These are phyloP conservation scores for Iris macrosiphon DNA, from an alignment of 106 monocot genomes.

Conservation along the genomic window DNA sequence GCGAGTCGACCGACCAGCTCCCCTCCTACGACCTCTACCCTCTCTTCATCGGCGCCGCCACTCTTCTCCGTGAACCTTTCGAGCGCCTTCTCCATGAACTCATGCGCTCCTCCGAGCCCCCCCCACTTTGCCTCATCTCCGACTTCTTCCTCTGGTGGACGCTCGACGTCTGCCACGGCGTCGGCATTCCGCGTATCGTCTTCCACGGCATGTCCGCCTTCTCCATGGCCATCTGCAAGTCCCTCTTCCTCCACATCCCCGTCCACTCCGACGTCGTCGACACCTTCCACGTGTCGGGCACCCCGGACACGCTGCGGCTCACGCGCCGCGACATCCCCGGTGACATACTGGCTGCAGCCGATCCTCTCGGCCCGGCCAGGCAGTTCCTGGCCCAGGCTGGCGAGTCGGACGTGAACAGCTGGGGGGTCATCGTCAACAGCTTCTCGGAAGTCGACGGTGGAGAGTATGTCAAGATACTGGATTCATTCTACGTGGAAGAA, in stretches of 20 bases:
- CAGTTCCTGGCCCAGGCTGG: not conserved
- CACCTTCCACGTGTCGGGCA: not conserved
- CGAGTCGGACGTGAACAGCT: slow-evolving; percentile 3
- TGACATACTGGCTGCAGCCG: not conserved
- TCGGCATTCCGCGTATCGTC: slow-evolving; percentile 13
- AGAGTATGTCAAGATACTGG: not conserved
- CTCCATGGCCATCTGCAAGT: slow-evolving; percentile 10
- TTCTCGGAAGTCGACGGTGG: slow-evolving; percentile 5
- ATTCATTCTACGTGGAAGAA: slow-evolving; percentile 1
- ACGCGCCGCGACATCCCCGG: not conserved
- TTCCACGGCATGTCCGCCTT: slow-evolving; percentile 21
- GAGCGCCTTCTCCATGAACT: not conserved
- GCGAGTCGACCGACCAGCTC: slow-evolving; percentile 25
- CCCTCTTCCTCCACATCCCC: not conserved
- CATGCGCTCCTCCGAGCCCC: not conserved
- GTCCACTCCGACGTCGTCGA: not conserved
- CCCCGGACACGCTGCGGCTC: not conserved
- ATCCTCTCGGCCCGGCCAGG: slow-evolving; percentile 3
- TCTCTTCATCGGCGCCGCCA: slow-evolving; percentile 2
- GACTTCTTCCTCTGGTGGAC: slow-evolving; percentile 41
- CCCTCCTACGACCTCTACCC: slow-evolving; percentile 11
- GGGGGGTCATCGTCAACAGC: slow-evolving; percentile 19
- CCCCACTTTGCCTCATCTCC: slow-evolving; percentile 21
- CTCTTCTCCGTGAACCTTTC: slow-evolving; percentile 8
- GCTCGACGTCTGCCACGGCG: not conserved